A percentile compares a stretch with the other conserved stretches of the same genome.
These are phyloP conservation scores for Raddia distichophylla DNA, from an alignment of 176 grass and related monocot species.

Conservation along the genomic window DNA sequence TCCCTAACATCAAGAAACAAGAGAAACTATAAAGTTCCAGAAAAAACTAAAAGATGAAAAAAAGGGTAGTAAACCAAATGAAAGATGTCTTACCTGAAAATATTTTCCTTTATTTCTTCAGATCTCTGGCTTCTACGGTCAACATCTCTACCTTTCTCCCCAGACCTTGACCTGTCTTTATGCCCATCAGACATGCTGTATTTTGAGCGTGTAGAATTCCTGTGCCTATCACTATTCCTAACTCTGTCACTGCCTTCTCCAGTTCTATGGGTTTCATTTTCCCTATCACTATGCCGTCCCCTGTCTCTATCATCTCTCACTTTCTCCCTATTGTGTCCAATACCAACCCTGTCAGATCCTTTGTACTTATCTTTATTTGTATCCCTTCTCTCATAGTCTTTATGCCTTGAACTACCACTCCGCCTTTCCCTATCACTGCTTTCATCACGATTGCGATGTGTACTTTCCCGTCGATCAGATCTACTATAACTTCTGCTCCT, in stretches of 20 bases:
- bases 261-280: slow-evolving; percentile 39
- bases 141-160: slow-evolving; percentile 48
- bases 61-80: slow-evolving; percentile 5
- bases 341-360: slow-evolving; percentile 45
- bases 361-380: slow-evolving; percentile 50
- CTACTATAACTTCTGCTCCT: slow-evolving; percentile 64
- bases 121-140: slow-evolving; percentile 35
- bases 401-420: slow-evolving; percentile 59
- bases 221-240: slow-evolving; percentile 50
- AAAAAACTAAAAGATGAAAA: not conserved
- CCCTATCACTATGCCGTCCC: slow-evolving; percentile 47
- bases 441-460: slow-evolving; percentile 34
- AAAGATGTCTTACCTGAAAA: slow-evolving; percentile 60
- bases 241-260: slow-evolving; percentile 49
- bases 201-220: slow-evolving; percentile 51
- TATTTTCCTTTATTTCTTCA: slow-evolving; percentile 57
- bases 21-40: slow-evolving; percentile 16
- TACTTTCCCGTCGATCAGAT: slow-evolving; percentile 48
- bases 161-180: slow-evolving; percentile 50
- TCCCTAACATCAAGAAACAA: slow-evolving; percentile 53
- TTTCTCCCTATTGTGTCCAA: slow-evolving; percentile 49
- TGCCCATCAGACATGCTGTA: slow-evolving; percentile 45
- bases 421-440: slow-evolving; percentile 59
- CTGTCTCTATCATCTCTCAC: slow-evolving; percentile 50
- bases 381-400: slow-evolving; percentile 53